Evolutionary conservation across 2,329 filamentous ascomycete species (phyloP), one percentile per base, ranked within the genome.

Genomic region (Colletotrichum musae): DNA sequence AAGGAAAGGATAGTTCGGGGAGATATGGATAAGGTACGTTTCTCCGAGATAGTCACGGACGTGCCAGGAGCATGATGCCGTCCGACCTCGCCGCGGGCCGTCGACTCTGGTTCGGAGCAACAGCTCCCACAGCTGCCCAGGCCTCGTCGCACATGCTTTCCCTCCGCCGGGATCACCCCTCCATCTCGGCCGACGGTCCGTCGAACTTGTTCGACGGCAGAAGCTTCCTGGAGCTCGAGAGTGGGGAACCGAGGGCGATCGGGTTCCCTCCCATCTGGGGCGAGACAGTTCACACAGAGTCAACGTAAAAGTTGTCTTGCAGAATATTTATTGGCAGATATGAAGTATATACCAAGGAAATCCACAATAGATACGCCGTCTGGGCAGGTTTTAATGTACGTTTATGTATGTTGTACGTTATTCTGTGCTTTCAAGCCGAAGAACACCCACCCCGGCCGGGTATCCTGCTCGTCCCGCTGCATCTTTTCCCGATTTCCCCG

Each of bases 141-240:
- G 9, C 18, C 45, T 6, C 9, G 32, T 36, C 32, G 47, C 47
- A 24, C n/a, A 12, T 26, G 32, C 32, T 36, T 36, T 36, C 36
- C 24, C 3, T 7, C 26, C 18, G 13, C n/a, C 9, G 54, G 24
- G 54, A 53, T 54, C 28, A 18, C 45, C 50, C 52, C 52, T 43
- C 39, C 39, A 41, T 18, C 5, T 56, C 59, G 52, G 36, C 52
- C 52, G 45, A 52, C 64, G 52, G 45, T 18, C 36, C 58, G 47
- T 28, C 54, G 48, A 58, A 43, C 41, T 43, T 5, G 52, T 41
- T 52, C 32, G 32, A 36, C 32, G 10, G 7, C 7, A 10, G 10
- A 36, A 36, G 32, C 32, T 36, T 36, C 32, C 32, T 7, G 32
- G 32, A 36, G 32, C 32, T 36, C 32, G 32, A 36, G 32, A 3